Base-by-base conservation (phyloP, 208 protist genomes). In the Herpetomonas tarakana region DNA sequence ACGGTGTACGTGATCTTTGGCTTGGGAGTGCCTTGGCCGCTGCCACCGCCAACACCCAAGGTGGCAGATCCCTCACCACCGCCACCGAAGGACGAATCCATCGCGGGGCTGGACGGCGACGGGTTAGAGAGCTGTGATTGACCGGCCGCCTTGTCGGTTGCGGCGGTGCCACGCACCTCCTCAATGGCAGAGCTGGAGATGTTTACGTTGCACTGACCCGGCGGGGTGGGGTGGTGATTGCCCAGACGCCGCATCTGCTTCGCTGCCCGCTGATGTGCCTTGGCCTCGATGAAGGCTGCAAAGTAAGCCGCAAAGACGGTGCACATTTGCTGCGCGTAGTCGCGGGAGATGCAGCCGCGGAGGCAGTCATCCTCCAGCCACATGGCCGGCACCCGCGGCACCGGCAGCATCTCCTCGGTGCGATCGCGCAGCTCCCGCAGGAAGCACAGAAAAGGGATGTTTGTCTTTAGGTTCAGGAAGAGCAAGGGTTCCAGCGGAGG, bases 381-480 rank as follows among this genome's bases (percentile, higher is more conserved):
- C 26, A 81, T 62, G 27, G 7, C 38, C 35, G 60, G 59, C 22
- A 24, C 24, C 19, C 39, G 65, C 45, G 73, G 67, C 12, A 49
- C 54, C 29, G 59, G 52, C 27, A 79, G 38, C 30, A 78, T 22
- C 11, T 0, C 41, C 51, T 21, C 66, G 44, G 41, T 69, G 45
- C 76, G 68, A 12, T 77, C 76, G 2, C 83, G 72, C 63, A 91
- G 62, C 56, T 91, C 83, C 0, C 83, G 83, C 68, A 91, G 52
- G 44, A 87, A 86, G 62, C 83, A 91, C 47, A 91, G 55, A 52
- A 87, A 83, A 1, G 83, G 83, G 45, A 91, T 86, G 65, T 91
- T 84, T 27, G 83, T 87, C 69, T 83, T 84, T 44, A 79, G 65
- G 52, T 54, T 66, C 21, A 70, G 61, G 25, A 82, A 76, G 21